Evolutionary conservation across 768 basidiomycete species (phyloP), one percentile per base, ranked within the genome.

Genomic region (Hebeloma cylindrosporum): DNA sequence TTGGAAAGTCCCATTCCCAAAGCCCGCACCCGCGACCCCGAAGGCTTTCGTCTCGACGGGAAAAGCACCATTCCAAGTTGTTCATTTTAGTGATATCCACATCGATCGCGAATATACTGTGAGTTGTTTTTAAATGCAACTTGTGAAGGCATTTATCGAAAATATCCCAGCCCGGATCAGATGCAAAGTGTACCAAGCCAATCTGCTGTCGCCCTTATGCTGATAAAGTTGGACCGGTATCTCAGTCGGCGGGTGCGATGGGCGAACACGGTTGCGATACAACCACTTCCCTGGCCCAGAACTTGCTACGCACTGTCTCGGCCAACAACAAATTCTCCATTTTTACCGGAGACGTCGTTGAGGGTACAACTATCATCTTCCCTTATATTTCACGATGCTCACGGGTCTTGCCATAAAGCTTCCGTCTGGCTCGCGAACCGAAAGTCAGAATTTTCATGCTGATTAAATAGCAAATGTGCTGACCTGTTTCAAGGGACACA

Each of bases 331-430:
- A 61, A 6, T 80, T 79, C 54, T 68, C 75, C 2, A 71, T 83
- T 17, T 82, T 81, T 51, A 83, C 80, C 3, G 81, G 80, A 5
- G 80, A 82, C 54, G 74, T 80, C 8, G 70, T 80, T 5, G 79
- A 80, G 59, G 74, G n/a, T n/a, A n/a, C n/a, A n/a, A n/a, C n/a
- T n/a, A n/a, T n/a, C n/a, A n/a, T n/a, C n/a, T n/a, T n/a, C n/a
- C n/a, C n/a, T n/a, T n/a, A n/a, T n/a, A n/a, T n/a, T n/a, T n/a
- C n/a, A n/a, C n/a, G n/a, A n/a, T n/a, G n/a, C n/a, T n/a, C n/a
- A n/a, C n/a, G n/a, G n/a, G n/a, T n/a, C n/a, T n/a, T n/a, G n/a
- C n/a, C n/a, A n/a, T n/a, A n/a, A n/a, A n/a, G n/a, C n/a, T n/a
- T n/a, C n/a, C n/a, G n/a, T n/a, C n/a, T n/a, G n/a, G n/a, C n/a